Conservation (phyloP, 1,139 yeast species). For the Geotrichum macrosporum region DNA sequence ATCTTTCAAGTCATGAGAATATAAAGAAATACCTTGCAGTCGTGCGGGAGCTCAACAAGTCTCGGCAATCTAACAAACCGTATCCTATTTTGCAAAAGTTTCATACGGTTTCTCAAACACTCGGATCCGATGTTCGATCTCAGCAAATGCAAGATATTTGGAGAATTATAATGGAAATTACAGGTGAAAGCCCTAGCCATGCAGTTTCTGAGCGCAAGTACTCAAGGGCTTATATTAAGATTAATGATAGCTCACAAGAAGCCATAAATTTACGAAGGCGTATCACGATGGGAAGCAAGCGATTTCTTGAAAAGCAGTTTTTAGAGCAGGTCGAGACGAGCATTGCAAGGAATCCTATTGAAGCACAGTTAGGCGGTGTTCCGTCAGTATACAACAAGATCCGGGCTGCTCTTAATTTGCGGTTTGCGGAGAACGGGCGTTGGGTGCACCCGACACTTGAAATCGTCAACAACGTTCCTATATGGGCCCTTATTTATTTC, state of each 20-base stretch:
- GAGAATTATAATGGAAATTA: slow-evolving; percentile 34
- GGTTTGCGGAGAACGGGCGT: slow-evolving; percentile 40
- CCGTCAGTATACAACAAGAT: slow-evolving; percentile 71
- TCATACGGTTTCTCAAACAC: slow-evolving; percentile 42
- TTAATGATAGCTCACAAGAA: slow-evolving; percentile 26
- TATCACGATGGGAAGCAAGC: slow-evolving; percentile 54
- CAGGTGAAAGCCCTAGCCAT: slow-evolving; percentile 37
- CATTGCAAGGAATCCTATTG: slow-evolving; percentile 58
- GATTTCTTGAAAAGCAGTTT: slow-evolving; percentile 71
- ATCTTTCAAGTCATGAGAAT: slow-evolving; percentile 4
- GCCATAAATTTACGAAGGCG: slow-evolving; percentile 44
- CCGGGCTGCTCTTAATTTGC: slow-evolving; percentile 55
- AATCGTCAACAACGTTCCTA: slow-evolving; percentile 74
- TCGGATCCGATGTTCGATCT: slow-evolving; percentile 37
- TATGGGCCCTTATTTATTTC: slow-evolving; percentile 89
- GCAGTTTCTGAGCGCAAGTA: slow-evolving; percentile 54
- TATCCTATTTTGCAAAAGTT: slow-evolving; percentile 53
- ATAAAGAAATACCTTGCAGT: slow-evolving; percentile 32
- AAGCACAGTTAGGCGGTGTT: slow-evolving; percentile 53
- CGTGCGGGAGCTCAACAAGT: slow-evolving; percentile 63
- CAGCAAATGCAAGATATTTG: slow-evolving; percentile 40
- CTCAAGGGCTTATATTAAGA: slow-evolving; percentile 36
- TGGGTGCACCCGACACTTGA: slow-evolving; percentile 53
- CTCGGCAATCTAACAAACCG: slow-evolving; percentile 51
- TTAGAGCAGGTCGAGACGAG: slow-evolving; percentile 67